A percentile compares a stretch with the other conserved stretches of the same genome.
Conservation (phyloP, 1,284 basidiomycete species). For the Ceratobasidium sp. region DNA sequence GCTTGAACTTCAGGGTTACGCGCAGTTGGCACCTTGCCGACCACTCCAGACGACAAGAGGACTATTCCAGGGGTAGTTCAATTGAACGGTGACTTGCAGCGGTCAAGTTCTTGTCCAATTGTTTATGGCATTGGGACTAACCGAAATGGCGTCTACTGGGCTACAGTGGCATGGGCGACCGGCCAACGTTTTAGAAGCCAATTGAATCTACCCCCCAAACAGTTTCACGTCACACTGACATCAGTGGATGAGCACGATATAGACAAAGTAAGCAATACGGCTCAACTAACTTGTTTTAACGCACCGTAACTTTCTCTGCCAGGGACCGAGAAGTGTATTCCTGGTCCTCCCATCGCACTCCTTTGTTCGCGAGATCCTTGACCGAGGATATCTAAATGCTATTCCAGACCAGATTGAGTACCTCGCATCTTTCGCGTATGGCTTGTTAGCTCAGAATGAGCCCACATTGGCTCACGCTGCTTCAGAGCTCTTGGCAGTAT, state of each 20-base stretch:
- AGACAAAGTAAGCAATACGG: constrained; percentile 51
- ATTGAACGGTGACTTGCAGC: constrained; percentile 3
- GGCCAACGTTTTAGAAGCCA: constrained; percentile 59
- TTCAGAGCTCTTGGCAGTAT: constrained; percentile 4
- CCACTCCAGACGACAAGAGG: neutral
- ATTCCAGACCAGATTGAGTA: constrained; percentile 46
- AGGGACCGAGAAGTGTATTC: constrained; percentile 23
- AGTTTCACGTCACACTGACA: constrained; percentile 63
- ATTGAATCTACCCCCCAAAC: constrained; percentile 57
- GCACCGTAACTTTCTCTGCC: neutral
- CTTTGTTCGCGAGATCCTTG: constrained; percentile 16
- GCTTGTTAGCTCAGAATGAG: constrained; percentile 22
- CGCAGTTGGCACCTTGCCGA: neutral
- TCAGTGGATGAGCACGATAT: constrained; percentile 53
- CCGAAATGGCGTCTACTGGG: constrained; percentile 52
- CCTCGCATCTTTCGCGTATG: constrained; percentile 57
- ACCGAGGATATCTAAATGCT: neutral
- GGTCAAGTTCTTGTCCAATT: constrained; percentile 2
- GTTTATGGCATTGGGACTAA: constrained; percentile 48
- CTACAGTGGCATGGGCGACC: constrained; percentile 62
- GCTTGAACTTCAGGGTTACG: constrained; percentile 17
- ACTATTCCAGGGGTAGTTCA: neutral
- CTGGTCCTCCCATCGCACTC: neutral
- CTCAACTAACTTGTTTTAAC: constrained; percentile 41
- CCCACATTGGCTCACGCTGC: constrained; percentile 21